Conservation (phyloP, 164 flowering plant species). For the Aristolochia californica region DNA sequence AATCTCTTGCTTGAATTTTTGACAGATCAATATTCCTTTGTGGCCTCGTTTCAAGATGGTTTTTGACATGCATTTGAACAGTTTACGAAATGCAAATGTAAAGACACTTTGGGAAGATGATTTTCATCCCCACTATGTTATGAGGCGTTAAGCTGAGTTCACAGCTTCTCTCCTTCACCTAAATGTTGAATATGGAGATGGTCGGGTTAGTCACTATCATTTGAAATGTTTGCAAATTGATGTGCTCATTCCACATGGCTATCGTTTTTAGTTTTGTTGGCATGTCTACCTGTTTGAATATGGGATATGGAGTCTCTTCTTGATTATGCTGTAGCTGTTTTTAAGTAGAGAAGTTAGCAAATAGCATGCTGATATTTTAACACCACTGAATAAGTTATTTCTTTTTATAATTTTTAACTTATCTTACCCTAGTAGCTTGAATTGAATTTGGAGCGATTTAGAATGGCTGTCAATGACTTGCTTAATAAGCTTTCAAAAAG, state of each 20-base stretch:
- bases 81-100: constrained; percentile 82
- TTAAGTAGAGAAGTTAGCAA: too few relatives aligned
- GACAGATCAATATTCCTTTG: constrained; percentile 76
- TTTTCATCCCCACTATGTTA: constrained; percentile 93
- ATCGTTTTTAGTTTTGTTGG: not conserved
- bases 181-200: constrained; percentile 92
- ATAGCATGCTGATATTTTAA: too few relatives aligned
- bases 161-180: constrained; percentile 90
- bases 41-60: constrained; percentile 99
- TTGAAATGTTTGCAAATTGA: not conserved
- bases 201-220: constrained; percentile 49
- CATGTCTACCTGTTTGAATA: not conserved
- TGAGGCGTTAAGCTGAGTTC: constrained; percentile 99
- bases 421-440: constrained; percentile 55
- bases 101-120: constrained; percentile 97
- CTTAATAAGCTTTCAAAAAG: constrained; percentile 69
- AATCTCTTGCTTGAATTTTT: too few relatives aligned
- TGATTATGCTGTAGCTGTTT: too few relatives aligned
- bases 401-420: not conserved
- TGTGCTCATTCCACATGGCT: not conserved
- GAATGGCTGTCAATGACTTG: constrained; percentile 94
- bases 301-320: not conserved
- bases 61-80: constrained; percentile 91
- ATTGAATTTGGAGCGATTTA: constrained; percentile 75
- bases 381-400: too few relatives aligned